These are phyloP conservation scores for Rubroboletus satanas DNA, from an alignment of 768 basidiomycete genomes.

Conservation along the genomic window DNA sequence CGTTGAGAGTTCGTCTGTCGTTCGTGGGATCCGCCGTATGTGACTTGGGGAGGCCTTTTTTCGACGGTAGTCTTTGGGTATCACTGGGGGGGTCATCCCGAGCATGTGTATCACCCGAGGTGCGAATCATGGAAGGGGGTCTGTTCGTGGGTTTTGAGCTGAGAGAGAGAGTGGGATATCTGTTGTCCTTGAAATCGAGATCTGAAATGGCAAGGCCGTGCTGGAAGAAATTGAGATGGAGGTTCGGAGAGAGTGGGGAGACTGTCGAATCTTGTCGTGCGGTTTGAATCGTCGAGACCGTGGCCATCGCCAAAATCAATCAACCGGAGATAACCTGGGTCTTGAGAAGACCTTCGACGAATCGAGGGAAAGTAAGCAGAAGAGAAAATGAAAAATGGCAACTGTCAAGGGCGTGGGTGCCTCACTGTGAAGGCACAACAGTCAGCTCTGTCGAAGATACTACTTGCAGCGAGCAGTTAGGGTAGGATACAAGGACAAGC, in stretches of 20 bases:
- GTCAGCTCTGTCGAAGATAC: background rate
- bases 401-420: background rate
- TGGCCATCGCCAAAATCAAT: conserved; percentile 32
- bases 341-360: conserved; percentile 13
- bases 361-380: conserved; percentile 10
- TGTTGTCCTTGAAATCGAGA: conserved; percentile 59
- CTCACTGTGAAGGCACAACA: background rate
- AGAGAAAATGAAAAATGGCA: conserved; percentile 2
- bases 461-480: background rate
- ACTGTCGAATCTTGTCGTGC: conserved; percentile 38
- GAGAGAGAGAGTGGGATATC: conserved; percentile 44
- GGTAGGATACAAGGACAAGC: conserved; percentile 3
- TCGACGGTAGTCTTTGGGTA: conserved; percentile 13
- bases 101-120: conserved; percentile 25
- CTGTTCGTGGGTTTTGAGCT: conserved; percentile 20
- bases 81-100: conserved; percentile 21
- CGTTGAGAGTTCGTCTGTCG: conserved; percentile 24
- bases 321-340: conserved; percentile 19
- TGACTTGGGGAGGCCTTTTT: conserved; percentile 11
- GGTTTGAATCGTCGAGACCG: conserved; percentile 51
- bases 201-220: conserved; percentile 53
- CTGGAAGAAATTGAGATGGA: conserved; percentile 45
- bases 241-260: conserved; percentile 30
- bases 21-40: conserved; percentile 14
- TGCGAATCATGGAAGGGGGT: conserved; percentile 29